Conservation (phyloP, 2,329 filamentous ascomycete genomes). For the Pyrenophora graminea region DNA sequence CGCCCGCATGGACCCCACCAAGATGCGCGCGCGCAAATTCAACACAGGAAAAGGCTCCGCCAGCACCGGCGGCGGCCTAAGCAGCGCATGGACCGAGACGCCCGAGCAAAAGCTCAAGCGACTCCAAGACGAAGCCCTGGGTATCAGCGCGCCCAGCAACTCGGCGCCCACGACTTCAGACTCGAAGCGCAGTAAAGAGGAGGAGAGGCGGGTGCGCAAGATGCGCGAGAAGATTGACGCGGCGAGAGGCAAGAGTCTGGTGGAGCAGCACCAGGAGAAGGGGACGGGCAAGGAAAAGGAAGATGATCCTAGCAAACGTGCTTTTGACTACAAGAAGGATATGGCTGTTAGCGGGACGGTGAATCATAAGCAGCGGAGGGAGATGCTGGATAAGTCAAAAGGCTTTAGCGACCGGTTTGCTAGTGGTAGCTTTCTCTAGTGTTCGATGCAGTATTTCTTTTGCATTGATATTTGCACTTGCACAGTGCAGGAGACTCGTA, state of each 20-base stretch:
- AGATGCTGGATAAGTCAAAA: conserved; percentile 77
- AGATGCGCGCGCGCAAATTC: conserved; percentile 81
- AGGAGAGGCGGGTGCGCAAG: conserved; percentile 53
- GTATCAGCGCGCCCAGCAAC: conserved; percentile 59
- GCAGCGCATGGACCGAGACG: conserved; percentile 84
- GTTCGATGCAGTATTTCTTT: too few relatives aligned
- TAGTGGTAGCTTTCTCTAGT: conserved; percentile 66
- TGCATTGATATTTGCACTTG: too few relatives aligned
- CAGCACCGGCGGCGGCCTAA: conserved; percentile 53
- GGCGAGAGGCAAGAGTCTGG: conserved; percentile 49
- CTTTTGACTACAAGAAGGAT: conserved; percentile 92
- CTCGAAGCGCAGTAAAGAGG: conserved; percentile 45
- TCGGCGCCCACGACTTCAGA: conserved; percentile 28
- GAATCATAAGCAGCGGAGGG: conserved; percentile 71
- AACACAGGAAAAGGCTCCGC: conserved; percentile 68
- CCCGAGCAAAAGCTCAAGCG: conserved; percentile 83
- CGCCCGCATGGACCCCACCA: conserved; percentile 78
- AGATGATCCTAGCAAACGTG: conserved; percentile 87
- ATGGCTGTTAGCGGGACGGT: conserved; percentile 78
- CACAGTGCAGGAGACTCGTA: too few relatives aligned
- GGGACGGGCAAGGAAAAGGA: conserved; percentile 66
- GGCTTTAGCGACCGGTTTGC: conserved; percentile 83
- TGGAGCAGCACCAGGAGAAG: conserved; percentile 53
- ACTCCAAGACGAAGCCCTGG: conserved; percentile 80
- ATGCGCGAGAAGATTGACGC: conserved; percentile 61